A percentile compares a stretch with the other conserved stretches of the same genome.
phyloP scores from a whole-genome alignment of 2,329 filamentous ascomycete species.

The Stachybotrys chartarum region DNA sequence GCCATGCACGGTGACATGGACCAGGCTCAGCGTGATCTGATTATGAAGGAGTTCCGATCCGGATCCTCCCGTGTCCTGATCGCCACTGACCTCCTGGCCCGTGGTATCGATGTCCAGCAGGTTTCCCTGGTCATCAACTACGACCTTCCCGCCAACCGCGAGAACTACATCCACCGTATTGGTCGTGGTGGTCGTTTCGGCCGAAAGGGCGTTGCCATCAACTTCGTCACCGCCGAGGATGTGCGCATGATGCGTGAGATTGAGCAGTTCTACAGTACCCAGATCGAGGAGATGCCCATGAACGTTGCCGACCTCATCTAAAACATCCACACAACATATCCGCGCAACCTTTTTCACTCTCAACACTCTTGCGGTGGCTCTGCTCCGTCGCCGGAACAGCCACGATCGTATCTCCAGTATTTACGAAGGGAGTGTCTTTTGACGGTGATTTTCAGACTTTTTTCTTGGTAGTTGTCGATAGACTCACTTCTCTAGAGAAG shows the following conservation, averaged over 20 bases:
- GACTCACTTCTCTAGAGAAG: constrained; percentile 31
- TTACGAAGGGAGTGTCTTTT: constrained; percentile 12
- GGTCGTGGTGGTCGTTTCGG: constrained; percentile 99
- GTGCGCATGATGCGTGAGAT: constrained; percentile 99
- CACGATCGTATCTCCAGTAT: neutral
- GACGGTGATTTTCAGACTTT: constrained; percentile 15
- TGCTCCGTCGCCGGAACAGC: neutral
- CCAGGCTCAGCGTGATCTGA: constrained; percentile 93
- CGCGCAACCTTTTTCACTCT: neutral
- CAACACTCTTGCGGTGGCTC: neutral
- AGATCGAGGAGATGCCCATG: constrained; percentile 99
- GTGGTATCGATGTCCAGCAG: constrained; percentile 99
- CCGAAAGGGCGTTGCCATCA: constrained; percentile 99
- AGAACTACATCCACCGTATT: constrained; percentile 99
- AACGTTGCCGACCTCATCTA: constrained; percentile 72
- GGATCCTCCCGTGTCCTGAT: constrained; percentile 98
- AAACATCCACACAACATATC: constrained; percentile 17
- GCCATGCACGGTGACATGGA: constrained; percentile 99
- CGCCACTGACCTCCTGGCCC: constrained; percentile 92
- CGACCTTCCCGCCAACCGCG: constrained; percentile 95
- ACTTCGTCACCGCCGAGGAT: constrained; percentile 99
- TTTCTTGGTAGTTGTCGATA: constrained; percentile 28
- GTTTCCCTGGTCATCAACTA: constrained; percentile 99
- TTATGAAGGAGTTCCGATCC: constrained; percentile 99
- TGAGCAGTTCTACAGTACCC: constrained; percentile 99